These are phyloP conservation scores for Biscogniauxia sp. DNA, from an alignment of 2,329 filamentous ascomycete species.

Conservation along the genomic window DNA sequence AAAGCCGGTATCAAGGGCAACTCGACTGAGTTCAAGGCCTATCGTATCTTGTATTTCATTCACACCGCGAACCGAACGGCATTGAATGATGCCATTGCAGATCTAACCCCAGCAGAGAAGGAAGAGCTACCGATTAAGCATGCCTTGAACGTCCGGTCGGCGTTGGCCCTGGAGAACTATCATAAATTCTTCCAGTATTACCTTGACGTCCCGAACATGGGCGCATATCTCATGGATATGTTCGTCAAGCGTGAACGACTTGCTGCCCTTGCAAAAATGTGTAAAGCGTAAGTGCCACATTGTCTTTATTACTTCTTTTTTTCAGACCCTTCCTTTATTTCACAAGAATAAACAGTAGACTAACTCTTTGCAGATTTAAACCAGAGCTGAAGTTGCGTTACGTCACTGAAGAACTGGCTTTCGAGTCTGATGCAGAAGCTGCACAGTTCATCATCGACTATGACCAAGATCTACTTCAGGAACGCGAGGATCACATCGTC, in stretches of 20 bases:
- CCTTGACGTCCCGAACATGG: constrained; percentile 92
- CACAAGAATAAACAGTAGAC: neutral
- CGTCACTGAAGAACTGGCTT: constrained; percentile 92
- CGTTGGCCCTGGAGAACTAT: constrained; percentile 90
- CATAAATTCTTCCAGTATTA: constrained; percentile 98
- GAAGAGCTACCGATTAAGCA: constrained; percentile 80
- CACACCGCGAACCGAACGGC: constrained; percentile 97
- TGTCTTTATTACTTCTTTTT: neutral
- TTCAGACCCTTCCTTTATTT: too few species aligned
- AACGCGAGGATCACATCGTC: constrained; percentile 69
- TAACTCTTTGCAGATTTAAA: constrained; percentile 72
- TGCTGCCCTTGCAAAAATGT: constrained; percentile 85
- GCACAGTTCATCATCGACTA: constrained; percentile 87
- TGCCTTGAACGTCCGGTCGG: constrained; percentile 85
- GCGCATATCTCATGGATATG: constrained; percentile 98
- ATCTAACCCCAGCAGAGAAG: constrained; percentile 98
- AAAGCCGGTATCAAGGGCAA: constrained; percentile 82
- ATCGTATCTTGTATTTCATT: constrained; percentile 99
- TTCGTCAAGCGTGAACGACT: constrained; percentile 93
- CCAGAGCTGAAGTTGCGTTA: constrained; percentile 85
- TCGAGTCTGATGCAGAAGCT: constrained; percentile 88
- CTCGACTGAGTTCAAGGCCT: constrained; percentile 94
- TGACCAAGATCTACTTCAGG: constrained; percentile 71
- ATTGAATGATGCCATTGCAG: constrained; percentile 96
- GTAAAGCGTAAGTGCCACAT: constrained; percentile 78